A percentile compares a stretch with the other conserved stretches of the same genome.
Evolutionary conservation across 73 alveolate genomes (phyloP).

Genomic region (Paraurostyla sp.): DNA sequence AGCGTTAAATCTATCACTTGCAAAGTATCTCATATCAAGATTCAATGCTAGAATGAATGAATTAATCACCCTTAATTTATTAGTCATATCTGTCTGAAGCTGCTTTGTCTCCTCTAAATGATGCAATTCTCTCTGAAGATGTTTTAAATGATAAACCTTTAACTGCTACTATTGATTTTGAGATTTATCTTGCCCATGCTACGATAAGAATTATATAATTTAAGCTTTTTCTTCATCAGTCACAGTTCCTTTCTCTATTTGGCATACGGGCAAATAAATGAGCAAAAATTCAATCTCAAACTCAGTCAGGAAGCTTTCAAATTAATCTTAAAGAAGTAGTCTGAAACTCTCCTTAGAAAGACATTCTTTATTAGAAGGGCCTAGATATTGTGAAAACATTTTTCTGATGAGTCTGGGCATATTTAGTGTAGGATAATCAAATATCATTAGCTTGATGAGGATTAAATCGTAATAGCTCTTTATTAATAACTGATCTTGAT

Average conservation of each 20-base stretch:
- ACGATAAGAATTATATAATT: background rate
- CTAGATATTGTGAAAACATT: background rate
- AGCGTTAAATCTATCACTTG: background rate
- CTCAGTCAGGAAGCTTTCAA: constrained; percentile 11
- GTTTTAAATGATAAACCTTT: background rate
- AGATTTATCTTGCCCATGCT: background rate
- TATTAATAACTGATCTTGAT: background rate
- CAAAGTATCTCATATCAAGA: background rate
- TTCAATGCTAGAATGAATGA: background rate
- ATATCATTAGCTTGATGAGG: background rate
- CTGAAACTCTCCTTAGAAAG: background rate
- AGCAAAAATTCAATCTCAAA: constrained; percentile 16
- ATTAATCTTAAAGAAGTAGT: background rate
- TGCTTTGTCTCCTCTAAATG: background rate
- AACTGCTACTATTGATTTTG: background rate
- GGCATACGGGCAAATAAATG: background rate
- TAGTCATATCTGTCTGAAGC: background rate
- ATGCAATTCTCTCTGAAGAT: constrained; percentile 29
- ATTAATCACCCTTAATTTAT: constrained; percentile 14
- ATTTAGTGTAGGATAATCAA: background rate
- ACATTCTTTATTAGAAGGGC: background rate
- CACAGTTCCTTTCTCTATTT: constrained; percentile 24
- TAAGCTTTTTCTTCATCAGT: background rate
- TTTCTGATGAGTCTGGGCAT: constrained; percentile 39
- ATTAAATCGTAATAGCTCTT: background rate